Conservation (phyloP, 1,284 basidiomycete species). For the Athelia sp. region DNA sequence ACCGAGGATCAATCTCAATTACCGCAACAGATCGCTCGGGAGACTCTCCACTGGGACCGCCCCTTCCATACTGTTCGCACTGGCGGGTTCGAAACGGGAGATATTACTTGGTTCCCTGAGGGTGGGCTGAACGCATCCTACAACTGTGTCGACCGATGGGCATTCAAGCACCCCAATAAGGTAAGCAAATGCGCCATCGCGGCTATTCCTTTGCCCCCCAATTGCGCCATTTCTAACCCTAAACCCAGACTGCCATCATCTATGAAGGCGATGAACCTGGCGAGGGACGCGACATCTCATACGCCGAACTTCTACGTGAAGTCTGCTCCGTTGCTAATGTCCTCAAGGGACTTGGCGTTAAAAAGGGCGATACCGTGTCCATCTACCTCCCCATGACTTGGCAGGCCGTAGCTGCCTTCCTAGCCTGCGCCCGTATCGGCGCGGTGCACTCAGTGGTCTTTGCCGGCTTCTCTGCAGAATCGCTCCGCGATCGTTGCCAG, state of each 20-base stretch:
- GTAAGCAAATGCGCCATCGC: no score
- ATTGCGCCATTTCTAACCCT: neutral
- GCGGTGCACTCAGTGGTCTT: constrained; percentile 99
- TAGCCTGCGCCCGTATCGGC: constrained; percentile 96
- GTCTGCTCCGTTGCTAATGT: constrained; percentile 91
- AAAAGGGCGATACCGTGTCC: constrained; percentile 94
- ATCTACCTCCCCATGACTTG: constrained; percentile 89
- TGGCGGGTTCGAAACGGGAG: constrained; percentile 83
- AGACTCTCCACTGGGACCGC: constrained; percentile 85
- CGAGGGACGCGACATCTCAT: constrained; percentile 75
- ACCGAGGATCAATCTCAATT: constrained; percentile 1
- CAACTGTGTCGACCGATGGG: constrained; percentile 98
- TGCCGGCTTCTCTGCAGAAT: constrained; percentile 97
- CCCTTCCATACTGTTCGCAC: constrained; percentile 88
- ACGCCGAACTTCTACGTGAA: constrained; percentile 84
- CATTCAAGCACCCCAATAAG: constrained; percentile 87
- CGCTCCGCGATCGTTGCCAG: constrained; percentile 87
- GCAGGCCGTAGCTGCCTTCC: constrained; percentile 93
- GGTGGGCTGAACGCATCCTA: constrained; percentile 89
- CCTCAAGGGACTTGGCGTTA: constrained; percentile 85
- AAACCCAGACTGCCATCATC: constrained; percentile 80
- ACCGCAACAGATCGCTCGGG: constrained; percentile 61
- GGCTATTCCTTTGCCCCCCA: neutral
- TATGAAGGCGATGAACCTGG: constrained; percentile 97
- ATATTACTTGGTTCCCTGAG: constrained; percentile 95